Base-by-base conservation (phyloP, 129 eudicot genomes). In the Lactuca saligna region DNA sequence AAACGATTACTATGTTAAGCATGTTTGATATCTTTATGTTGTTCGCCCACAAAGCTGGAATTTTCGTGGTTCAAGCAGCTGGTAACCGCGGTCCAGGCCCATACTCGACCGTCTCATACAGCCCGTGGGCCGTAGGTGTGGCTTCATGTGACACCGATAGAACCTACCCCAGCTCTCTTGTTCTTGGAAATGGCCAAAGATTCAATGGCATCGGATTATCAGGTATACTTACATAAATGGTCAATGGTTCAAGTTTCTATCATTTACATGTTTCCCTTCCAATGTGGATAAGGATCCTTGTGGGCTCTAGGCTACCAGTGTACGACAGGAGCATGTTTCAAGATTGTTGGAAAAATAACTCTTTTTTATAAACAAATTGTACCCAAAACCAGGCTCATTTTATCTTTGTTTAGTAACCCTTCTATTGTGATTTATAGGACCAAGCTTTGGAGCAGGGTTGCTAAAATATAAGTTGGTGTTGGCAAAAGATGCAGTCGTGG, bases 111-210 rank as follows among this genome's bases (percentile, higher is more conserved):
- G 83, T 77, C 17, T 89, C 97, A 15, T 94, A 79, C 69, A 85
- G 96, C 78, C 99, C 99, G 10, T 94, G 97, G 99, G 80, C 78
- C 5, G 70, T 94, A 8, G 96, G 95, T 29, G 97, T 90, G 3
- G 97, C 86, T 51, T 73, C 97, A 17, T 84, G 87, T 57, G 71
- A 54, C 75, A 88, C 87, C 0, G 97, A 87, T 59, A 78, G 97
- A 81, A 78, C 66, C 44, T 94, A 94, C 77, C 78, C 90, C 0
- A 75, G 82, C 68, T 69, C 86, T 61, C 85, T 94, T 3, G 54
- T 78, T 70, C 96, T 94, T 9, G 99, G 97, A 56, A 77, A 90
- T 66, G 89, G 94, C 49, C 79, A 70, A 50, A 87, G 55, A 61
- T 73, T 94, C 31, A 33, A 50, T 17, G 99, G 99, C 16, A 82